A percentile compares a stretch with the other conserved stretches of the same genome.
Evolutionary conservation across 2,329 filamentous ascomycete genomes (phyloP).

Genomic region (Xylariales sp.): DNA sequence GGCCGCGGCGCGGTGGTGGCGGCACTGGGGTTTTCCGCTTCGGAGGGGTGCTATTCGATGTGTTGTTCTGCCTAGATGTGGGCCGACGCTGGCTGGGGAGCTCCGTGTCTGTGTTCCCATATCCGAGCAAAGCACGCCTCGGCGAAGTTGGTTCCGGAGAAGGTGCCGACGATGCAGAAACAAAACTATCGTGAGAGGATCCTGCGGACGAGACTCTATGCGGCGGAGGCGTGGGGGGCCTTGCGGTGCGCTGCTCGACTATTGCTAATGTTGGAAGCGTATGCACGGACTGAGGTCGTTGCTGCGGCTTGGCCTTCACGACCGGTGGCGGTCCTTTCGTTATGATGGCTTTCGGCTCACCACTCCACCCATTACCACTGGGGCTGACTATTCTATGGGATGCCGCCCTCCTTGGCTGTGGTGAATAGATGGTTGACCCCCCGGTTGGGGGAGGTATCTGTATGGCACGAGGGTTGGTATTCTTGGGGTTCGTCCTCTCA

Average conservation of each 20-base stretch:
- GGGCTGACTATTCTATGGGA: conserved; percentile 16
- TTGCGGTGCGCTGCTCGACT: no score
- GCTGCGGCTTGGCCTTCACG: conserved; percentile 11
- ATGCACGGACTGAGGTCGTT: conserved; percentile 10
- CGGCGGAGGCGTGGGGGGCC: background rate
- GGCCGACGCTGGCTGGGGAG: conserved; percentile 9
- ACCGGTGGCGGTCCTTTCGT: conserved; percentile 8
- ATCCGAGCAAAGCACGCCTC: conserved; percentile 14
- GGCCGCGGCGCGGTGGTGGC: conserved; percentile 12
- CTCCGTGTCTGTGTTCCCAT: conserved; percentile 12
- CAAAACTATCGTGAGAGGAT: conserved; percentile 45
- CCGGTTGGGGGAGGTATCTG: conserved; percentile 16
- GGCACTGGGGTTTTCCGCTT: conserved; percentile 6
- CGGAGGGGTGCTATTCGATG: conserved; percentile 6
- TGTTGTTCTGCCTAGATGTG: conserved; percentile 10
- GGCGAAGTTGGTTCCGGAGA: conserved; percentile 24
- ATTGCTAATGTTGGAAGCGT: no score
- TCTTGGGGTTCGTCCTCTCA: no score
- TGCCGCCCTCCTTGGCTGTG: conserved; percentile 18
- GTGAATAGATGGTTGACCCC: conserved; percentile 18
- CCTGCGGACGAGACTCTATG: conserved; percentile 21
- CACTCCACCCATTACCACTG: background rate
- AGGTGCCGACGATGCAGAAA: conserved; percentile 31
- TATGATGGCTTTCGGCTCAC: no score
- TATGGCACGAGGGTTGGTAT: conserved; percentile 16